Base-by-base conservation (phyloP, 2,329 filamentous ascomycete species). In the Cytospora piceae region DNA sequence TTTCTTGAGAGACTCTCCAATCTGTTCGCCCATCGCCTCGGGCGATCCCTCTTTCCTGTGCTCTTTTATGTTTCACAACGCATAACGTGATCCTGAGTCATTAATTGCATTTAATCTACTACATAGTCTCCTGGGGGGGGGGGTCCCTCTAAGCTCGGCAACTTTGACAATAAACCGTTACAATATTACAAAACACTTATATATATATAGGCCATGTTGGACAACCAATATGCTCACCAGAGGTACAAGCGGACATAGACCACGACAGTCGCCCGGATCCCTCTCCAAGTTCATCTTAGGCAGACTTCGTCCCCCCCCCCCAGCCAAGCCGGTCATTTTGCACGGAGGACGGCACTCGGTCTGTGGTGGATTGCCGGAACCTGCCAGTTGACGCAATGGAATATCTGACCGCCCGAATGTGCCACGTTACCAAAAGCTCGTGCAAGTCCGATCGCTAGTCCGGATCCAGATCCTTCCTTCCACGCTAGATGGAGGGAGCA, bases 331-430 rank as follows among this genome's bases (percentile, higher is more conserved):
- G 54, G 46, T 20, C n/a, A 34, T 52, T 52, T 62, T n/a, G 54
- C 58, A 52, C 53, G 52, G 59, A 39, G 37, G 34, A 65, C 64
- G 58, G 64, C 64, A 66, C 32, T 62, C 58, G 64, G 64, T 53
- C 62, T 51, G 56, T 60, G 56, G 58, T 54, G 63, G 53, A 52
- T 54, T 55, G 34, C 24, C 49, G 31, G 56, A 52, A 53, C 56
- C 53, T 64, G 34, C 51, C 56, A 58, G 63, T 66, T 62, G 64
- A 62, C 64, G 64, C 58, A 66, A 58, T 66, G 32, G 32, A 55
- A 66, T 29, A 62, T 62, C 54, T 53, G 53, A 62, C 64, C 64
- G 58, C 55, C 64, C 58, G 42, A 66, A 62, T 58, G 64, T 66
- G 64, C 64, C 64, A 62, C 58, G 64, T 66, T 66, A 66, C 64